Evolutionary conservation across 2,329 filamentous ascomycete genomes (phyloP).

Genomic region (Chrysosporium keratinophilum): DNA sequence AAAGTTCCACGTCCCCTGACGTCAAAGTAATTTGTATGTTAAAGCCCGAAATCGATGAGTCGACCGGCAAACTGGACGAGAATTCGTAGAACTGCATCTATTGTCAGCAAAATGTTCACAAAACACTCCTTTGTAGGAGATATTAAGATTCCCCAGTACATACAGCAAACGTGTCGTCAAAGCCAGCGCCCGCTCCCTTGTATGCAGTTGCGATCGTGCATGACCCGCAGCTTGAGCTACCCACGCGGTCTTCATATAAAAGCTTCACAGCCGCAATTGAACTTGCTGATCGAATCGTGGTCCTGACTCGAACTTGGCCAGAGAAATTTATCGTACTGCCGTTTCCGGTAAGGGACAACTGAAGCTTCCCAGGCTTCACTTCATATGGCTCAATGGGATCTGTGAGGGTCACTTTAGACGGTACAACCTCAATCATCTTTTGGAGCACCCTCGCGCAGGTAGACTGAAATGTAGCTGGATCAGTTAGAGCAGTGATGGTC

Average conservation of each 20-base stretch:
- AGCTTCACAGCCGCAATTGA: slow-evolving; percentile 10
- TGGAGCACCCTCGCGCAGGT: slow-evolving; percentile 12
- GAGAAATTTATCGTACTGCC: slow-evolving; percentile 10
- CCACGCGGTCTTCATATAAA: slow-evolving; percentile 11
- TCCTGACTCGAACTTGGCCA: slow-evolving; percentile 14
- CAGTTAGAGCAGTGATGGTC: slow-evolving; percentile 10
- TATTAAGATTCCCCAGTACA: not conserved
- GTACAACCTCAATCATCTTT: slow-evolving; percentile 16
- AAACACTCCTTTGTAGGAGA: not conserved
- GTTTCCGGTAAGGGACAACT: slow-evolving; percentile 11
- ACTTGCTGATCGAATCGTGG: slow-evolving; percentile 7
- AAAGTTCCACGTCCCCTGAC: slow-evolving; percentile 2
- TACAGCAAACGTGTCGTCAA: slow-evolving; percentile 14
- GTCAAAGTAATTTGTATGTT: slow-evolving; percentile 4
- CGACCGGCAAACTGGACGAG: slow-evolving; percentile 3
- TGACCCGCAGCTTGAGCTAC: slow-evolving; percentile 9
- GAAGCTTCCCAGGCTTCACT: slow-evolving; percentile 11
- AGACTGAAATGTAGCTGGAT: slow-evolving; percentile 6
- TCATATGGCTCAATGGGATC: slow-evolving; percentile 14
- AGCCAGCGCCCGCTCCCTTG: slow-evolving; percentile 11
- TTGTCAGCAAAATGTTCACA: not conserved
- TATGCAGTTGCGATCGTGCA: slow-evolving; percentile 10
- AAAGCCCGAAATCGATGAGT: slow-evolving; percentile 11
- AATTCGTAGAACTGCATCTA: slow-evolving; percentile 13
- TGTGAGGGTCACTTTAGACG: slow-evolving; percentile 9